Evolutionary conservation across 2,329 filamentous ascomycete species (phyloP), one percentile per base, ranked within the genome.

Genomic region (Aphanocladium album): DNA sequence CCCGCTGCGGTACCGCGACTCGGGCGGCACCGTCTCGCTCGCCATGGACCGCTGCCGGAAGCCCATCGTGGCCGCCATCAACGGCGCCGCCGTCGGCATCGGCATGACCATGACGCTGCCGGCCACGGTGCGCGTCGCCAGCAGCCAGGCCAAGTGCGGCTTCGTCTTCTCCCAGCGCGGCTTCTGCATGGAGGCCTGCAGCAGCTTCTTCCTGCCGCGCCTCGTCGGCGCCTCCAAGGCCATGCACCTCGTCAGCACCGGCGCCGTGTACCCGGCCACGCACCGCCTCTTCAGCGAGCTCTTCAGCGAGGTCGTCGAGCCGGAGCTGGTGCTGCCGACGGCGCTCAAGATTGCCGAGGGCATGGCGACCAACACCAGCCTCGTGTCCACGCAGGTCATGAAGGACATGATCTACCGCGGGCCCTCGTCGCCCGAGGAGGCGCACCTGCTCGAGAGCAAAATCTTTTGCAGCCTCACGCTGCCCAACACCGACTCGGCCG

Each of bases 121-220:
- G 1, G 80, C 80, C 57, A 78, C 77, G 53, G 77, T 83, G 57
- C 76, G 80, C 55, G 67, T 88, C 63, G 83, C 77, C 45, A 84
- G 82, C 64, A 70, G 74, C 45, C 73, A 76, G 12, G 86, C 88
- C 2, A 89, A 88, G 69, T 82, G 91, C 64, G 89, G 89, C 57
- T 90, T 91, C 69, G 88, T 91, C 19, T 93, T 92, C 71, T 80
- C 82, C 25, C 82, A 88, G 27, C 80, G 89, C 47, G 89, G 89
- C 1, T 79, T 92, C 67, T 79, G 85, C 62, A 87, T 89, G 83
- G 89, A 93, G 73, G 88, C 87, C 0, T 87, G 83, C 68, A 85
- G 81, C 55, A 87, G 84, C 9, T 92, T 83, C 72, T 92, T 90
- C 76, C 78, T 92, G 39, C 89, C 89, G 2, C 81, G 87, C 0